Evolutionary conservation across 495 filamentous ascomycete species (phyloP), one percentile per base, ranked within the genome.

Genomic region (Neurospora pannonica): DNA sequence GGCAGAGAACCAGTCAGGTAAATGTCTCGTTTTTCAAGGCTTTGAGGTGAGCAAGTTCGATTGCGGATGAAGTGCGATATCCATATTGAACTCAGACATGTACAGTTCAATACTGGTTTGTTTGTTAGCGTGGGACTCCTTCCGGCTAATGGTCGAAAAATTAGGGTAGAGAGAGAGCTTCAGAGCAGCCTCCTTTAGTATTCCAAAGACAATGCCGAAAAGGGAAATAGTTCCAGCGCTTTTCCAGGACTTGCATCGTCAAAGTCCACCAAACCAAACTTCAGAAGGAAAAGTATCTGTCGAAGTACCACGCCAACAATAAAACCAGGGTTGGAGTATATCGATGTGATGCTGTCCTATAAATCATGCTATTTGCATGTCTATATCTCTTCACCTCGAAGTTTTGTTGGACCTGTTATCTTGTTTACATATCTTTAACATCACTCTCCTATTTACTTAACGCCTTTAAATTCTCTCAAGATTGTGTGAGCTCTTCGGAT

Each of bases 391-490:
- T 54, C 10, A 5, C 21, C 4, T 10, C 21, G 0, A 9, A 54
- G 5, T 3, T 24, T 24, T 21, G 21, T 5, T 10, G 31, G 60
- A 15, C 19, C 36, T 17, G 62, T 19, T 71, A 19, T 24, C 17
- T 73, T 73, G 39, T 73, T 73, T 40, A 70, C 39, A 11, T 13
- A 28, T 8, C 8, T 37, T 28, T 38, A 73, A 77, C 70, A n/a
- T n/a, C n/a, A n/a, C n/a, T n/a, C n/a, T n/a, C n/a, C n/a, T n/a
- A n/a, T n/a, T n/a, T n/a, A n/a, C n/a, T n/a, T 9, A 48, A 21
- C n/a, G 43, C 3, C 9, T 3, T n/a, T 48, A 5, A 10, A 0
- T 21, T 48, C 8, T 60, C 1, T 4, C 21, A 15, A 24, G 5
- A 7, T 60, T 0, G 4, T 60, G 0, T 15, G 21, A 15, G 24